These are phyloP conservation scores for Exutisphaerella laricina DNA, from an alignment of 2,329 filamentous ascomycete genomes.

Conservation along the genomic window DNA sequence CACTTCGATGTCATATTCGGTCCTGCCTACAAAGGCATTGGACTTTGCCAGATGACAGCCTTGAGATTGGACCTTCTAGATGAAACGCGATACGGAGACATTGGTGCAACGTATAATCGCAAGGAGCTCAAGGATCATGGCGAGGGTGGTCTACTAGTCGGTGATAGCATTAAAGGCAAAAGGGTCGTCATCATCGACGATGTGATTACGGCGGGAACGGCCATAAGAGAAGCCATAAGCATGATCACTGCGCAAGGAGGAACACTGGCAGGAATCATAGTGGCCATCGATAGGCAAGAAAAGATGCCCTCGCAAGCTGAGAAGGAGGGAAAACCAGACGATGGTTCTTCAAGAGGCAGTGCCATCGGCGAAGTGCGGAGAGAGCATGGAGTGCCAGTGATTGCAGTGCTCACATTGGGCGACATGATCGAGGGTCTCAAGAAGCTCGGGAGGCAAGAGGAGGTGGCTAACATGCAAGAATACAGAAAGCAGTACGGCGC, in stretches of 20 bases:
- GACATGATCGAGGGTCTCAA: slow-evolving; percentile 58
- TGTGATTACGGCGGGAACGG: slow-evolving; percentile 92
- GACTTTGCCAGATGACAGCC: slow-evolving; percentile 71
- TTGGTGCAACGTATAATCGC: slow-evolving; percentile 87
- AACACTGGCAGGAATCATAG: slow-evolving; percentile 76
- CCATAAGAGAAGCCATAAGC: slow-evolving; percentile 83
- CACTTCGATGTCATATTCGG: slow-evolving; percentile 82
- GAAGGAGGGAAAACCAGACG: slow-evolving; percentile 48
- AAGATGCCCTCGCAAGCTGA: slow-evolving; percentile 57
- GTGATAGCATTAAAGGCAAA: slow-evolving; percentile 77
- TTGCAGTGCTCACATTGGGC: slow-evolving; percentile 75
- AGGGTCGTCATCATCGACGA: slow-evolving; percentile 88
- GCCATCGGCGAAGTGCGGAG: slow-evolving; percentile 80
- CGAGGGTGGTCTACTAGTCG: slow-evolving; percentile 89
- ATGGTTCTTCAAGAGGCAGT: slow-evolving; percentile 64
- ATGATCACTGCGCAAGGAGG: slow-evolving; percentile 86
- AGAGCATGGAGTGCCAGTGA: slow-evolving; percentile 76
- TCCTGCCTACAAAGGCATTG: slow-evolving; percentile 96
- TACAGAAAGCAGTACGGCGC: slow-evolving; percentile 52
- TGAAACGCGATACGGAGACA: slow-evolving; percentile 57
- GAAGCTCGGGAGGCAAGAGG: slow-evolving; percentile 41
- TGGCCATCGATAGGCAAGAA: slow-evolving; percentile 83
- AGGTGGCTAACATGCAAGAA: slow-evolving; percentile 58
- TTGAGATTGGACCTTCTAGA: slow-evolving; percentile 70
- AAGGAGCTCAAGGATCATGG: slow-evolving; percentile 97